Evolutionary conservation across 2,329 filamentous ascomycete genomes (phyloP), one percentile per base, ranked within the genome.

Genomic region (Microcyclospora tardicrescens): DNA sequence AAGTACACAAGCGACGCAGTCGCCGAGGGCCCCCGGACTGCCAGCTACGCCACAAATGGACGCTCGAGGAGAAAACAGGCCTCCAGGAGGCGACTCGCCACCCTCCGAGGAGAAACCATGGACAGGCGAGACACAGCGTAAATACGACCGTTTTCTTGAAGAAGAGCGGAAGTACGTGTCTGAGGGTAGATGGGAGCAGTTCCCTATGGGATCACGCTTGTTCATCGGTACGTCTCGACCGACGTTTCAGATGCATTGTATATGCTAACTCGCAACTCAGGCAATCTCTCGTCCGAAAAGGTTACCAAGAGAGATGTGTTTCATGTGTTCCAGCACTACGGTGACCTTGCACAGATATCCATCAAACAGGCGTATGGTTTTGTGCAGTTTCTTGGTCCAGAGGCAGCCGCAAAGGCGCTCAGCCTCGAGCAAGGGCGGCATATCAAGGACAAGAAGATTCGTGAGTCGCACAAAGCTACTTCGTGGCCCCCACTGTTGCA

Each of bases 281-380:
- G 87, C 39, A 98, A 96, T 57, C 71, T 98, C 10, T 87, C 86
- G 2, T 89, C 83, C 38, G 89, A 96, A 58, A 80, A 87, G 56
- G 87, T 94, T 11, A 91, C 84, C 6, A 96, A 96, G 62, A 77
- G 82, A 48, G 87, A 96, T 61, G 77, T 96, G 8, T 96, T 94
- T 62, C 81, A 93, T 56, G 72, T 89, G 13, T 96, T 98, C 57
- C 78, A 86, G 55, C 73, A 72, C 41, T 87, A 85, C 57, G 91
- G 91, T 38, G 80, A 79, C 44, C 68, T 98, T 34, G 89, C 87
- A 2, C 91, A 98, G 58, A 91, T 96, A 43, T 93, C 86, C 1
- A 84, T 96, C 51, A 96, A 96, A 61, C 86, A 91, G 48, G 87
- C 87, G 1, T 96, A 94, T 61, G 91, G 91, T 1, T 98, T 96